These are phyloP conservation scores for Debaryomyces subglobosus DNA, from an alignment of 1,139 yeast genomes.

Conservation along the genomic window DNA sequence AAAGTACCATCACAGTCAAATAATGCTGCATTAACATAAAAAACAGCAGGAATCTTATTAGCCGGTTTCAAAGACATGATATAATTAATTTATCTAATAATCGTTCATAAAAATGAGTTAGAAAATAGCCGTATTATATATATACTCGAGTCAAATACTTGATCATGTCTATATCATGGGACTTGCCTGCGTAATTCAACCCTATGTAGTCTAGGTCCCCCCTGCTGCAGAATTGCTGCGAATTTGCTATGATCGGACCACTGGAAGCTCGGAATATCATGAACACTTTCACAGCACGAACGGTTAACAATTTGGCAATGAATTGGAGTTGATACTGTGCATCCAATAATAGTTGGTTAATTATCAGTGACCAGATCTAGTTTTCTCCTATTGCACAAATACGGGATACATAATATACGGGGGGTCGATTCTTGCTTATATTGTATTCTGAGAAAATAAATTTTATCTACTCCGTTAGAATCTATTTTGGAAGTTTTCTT, in stretches of 20 bases:
- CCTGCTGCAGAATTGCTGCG: slow-evolving; percentile 3
- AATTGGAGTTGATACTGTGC: background rate
- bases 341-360: background rate
- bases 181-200: background rate
- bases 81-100: background rate
- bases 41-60: slow-evolving; percentile 17
- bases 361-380: background rate
- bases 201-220: background rate
- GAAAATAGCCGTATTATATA: background rate
- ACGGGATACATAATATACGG: background rate
- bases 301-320: background rate
- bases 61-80: slow-evolving; percentile 9
- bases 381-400: background rate
- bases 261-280: slow-evolving; percentile 1
- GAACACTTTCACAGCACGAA: background rate
- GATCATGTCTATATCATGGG: background rate
- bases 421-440: background rate
- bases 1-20: slow-evolving; percentile 21
- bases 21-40: slow-evolving; percentile 19
- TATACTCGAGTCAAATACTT: background rate
- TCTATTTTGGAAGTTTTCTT: background rate
- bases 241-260: slow-evolving; percentile 8
- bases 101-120: background rate
- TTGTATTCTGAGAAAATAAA: background rate
- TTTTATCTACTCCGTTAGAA: too few relatives aligned